Percentiles rank a stretch among this genome's conserved stretches.
These are phyloP conservation scores for Juncus inflexus DNA, from an alignment of 176 grass and related monocot species.

Conservation along the genomic window DNA sequence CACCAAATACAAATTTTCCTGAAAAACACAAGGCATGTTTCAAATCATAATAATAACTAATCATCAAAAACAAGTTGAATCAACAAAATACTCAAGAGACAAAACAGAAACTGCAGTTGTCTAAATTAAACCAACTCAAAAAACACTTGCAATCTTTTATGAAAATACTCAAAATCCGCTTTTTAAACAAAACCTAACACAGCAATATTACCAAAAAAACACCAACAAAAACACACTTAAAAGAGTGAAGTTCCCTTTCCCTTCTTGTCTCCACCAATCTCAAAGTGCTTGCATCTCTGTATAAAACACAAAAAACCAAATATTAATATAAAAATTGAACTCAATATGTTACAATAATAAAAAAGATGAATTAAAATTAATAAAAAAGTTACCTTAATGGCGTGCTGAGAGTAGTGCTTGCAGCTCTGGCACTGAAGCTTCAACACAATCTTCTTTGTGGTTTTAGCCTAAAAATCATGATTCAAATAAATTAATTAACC, in stretches of 20 bases:
- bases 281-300: conserved; percentile 97
- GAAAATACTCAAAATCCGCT: conserved; percentile 1
- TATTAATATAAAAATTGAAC: not conserved
- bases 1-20: no score
- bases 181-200: not conserved
- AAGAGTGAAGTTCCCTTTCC: conserved; percentile 97
- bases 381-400: conserved; percentile 50
- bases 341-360: no score
- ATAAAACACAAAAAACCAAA: not conserved
- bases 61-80: not conserved
- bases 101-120: not conserved
- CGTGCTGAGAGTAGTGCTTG: conserved; percentile 77
- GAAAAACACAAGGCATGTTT: no score
- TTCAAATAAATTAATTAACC: not conserved
- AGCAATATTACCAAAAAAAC: conserved; percentile 7
- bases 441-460: conserved; percentile 93
- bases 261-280: conserved; percentile 97
- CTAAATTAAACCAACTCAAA: conserved; percentile 1
- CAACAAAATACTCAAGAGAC: not conserved
- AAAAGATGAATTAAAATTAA: no score
- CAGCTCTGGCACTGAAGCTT: conserved; percentile 96
- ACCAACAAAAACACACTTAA: conserved; percentile 33
- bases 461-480: conserved; percentile 68
- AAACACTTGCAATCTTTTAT: conserved; percentile 7
- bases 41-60: no score